Evolutionary conservation across 2,329 filamentous ascomycete genomes (phyloP), one percentile per base, ranked within the genome.

Genomic region (Calonectria henricotiae): DNA sequence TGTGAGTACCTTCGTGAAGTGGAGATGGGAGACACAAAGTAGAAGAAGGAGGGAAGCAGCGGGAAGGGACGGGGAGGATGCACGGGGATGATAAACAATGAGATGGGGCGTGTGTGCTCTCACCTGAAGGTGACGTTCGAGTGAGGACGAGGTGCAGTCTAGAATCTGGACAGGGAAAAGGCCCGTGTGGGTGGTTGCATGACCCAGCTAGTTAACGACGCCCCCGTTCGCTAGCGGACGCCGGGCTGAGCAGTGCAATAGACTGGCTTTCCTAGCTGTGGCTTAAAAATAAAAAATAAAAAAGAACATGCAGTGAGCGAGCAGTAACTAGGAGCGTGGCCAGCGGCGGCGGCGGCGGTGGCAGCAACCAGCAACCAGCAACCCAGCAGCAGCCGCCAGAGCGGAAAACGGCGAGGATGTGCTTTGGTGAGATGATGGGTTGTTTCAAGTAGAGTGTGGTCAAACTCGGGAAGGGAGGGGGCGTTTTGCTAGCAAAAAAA

Each of bases 371-470:
- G 2, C 7, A 4, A n/a, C n/a, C n/a, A n/a, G n/a, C n/a, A n/a
- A n/a, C n/a, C n/a, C n/a, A 20, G 20, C 43, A 47, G 44, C 43
- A 39, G 11, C 37, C 5, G 37, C 37, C 9, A 39, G 11, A 17
- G 11, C 9, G 37, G 37, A 4, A 39, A 17, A n/a, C 41, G 17
- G 41, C 41, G 41, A n/a, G 17, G 41, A 20, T 23, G 46, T 27
- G 46, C 11, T n/a, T 11, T 65, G 54, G 67, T 66, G 66, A 73
- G 65, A 71, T 66, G 71, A 70, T 55, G 67, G 63, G 64, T 69
- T 63, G 75, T 77, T 77, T 77, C 75, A 77, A 68, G 71, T 77
- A 65, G 69, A 77, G 68, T 73, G 55, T 39, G 37, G 39, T 43
- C 37, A 66, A 68, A 66, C 37, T 67, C 67, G 62, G 73, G 58